phyloP scores from a whole-genome alignment of 2,329 filamentous ascomycete species.

The Pseudogymnoascus sp. region DNA sequence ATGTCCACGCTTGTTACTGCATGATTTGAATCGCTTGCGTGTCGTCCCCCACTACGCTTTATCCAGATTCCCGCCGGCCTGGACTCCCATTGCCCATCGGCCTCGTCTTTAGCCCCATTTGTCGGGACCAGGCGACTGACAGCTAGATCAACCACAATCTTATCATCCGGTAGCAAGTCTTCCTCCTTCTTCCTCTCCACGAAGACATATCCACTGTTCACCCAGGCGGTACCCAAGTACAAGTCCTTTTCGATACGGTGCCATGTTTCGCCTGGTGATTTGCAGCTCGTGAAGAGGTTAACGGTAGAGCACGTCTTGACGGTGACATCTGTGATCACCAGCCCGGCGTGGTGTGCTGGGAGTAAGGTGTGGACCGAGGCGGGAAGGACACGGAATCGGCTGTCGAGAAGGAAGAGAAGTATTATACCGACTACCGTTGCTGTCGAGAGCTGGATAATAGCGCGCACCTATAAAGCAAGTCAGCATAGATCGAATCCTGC shows the following conservation, averaged over 20 bases:
- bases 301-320: conserved; percentile 54
- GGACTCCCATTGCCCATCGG: conserved; percentile 55
- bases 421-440: conserved; percentile 41
- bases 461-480: conserved; percentile 35
- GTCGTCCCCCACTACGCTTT: conserved; percentile 38
- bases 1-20: conserved; percentile 62
- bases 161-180: conserved; percentile 52
- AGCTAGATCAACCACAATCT: conserved; percentile 55
- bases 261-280: conserved; percentile 50
- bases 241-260: conserved; percentile 64
- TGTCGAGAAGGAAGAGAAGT: conserved; percentile 57
- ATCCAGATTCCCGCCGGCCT: conserved; percentile 62
- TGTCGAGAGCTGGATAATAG: conserved; percentile 25
- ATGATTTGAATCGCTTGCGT: conserved; percentile 35
- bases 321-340: conserved; percentile 62
- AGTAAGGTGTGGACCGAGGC: conserved; percentile 59
- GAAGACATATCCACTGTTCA: conserved; percentile 57
- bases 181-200: conserved; percentile 63
- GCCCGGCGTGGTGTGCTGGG: conserved; percentile 58
- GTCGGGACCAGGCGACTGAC: conserved; percentile 53
- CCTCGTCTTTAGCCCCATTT: conserved; percentile 40
- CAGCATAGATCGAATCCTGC: background rate
- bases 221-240: conserved; percentile 55
- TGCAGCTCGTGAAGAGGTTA: conserved; percentile 51
- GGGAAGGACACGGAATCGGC: conserved; percentile 58